phyloP scores from a whole-genome alignment of 371 early-diverging fungal species.

The Fennellomyces sp. region DNA sequence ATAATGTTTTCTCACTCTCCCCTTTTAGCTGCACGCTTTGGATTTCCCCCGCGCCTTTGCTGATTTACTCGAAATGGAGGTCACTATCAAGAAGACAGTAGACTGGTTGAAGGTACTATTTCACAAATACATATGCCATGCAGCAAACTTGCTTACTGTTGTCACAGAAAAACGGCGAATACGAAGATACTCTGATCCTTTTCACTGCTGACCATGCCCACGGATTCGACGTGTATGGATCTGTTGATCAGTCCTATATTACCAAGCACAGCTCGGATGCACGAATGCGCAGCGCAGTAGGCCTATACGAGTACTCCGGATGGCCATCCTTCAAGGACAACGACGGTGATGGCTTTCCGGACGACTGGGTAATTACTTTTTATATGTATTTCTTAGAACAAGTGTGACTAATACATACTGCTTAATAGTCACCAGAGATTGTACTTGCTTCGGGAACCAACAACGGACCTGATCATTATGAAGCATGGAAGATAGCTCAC shows the following conservation, averaged over 20 bases:
- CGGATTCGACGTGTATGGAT: conserved; percentile 73
- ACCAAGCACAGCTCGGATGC: conserved; percentile 19
- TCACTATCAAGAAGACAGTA: conserved; percentile 63
- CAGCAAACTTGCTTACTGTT: too few species aligned
- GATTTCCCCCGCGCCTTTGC: conserved; percentile 74
- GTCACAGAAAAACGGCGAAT: conserved; percentile 45
- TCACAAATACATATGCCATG: too few species aligned
- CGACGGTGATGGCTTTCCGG: conserved; percentile 72
- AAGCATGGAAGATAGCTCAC: conserved; percentile 59
- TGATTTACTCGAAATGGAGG: conserved; percentile 74
- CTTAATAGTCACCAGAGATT: conserved; percentile 40
- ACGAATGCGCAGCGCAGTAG: conserved; percentile 64
- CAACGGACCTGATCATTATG: conserved; percentile 58
- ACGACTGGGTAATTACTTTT: conserved; percentile 36
- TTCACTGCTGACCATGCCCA: conserved; percentile 79
- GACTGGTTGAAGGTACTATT: conserved; percentile 61
- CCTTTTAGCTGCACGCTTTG: conserved; percentile 66
- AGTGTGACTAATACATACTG: background rate
- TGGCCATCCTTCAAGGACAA: conserved; percentile 67
- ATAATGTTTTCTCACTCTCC: too few species aligned
- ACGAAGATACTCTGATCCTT: conserved; percentile 69
- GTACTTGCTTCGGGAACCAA: conserved; percentile 66
- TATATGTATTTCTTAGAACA: too few species aligned
- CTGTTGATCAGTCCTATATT: conserved; percentile 55
- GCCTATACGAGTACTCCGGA: conserved; percentile 67